Percentiles rank a stretch among this genome's conserved stretches.
These are phyloP conservation scores for Skeletonema marinoi DNA, from an alignment of 108 stramenopile genomes.

Conservation along the genomic window DNA sequence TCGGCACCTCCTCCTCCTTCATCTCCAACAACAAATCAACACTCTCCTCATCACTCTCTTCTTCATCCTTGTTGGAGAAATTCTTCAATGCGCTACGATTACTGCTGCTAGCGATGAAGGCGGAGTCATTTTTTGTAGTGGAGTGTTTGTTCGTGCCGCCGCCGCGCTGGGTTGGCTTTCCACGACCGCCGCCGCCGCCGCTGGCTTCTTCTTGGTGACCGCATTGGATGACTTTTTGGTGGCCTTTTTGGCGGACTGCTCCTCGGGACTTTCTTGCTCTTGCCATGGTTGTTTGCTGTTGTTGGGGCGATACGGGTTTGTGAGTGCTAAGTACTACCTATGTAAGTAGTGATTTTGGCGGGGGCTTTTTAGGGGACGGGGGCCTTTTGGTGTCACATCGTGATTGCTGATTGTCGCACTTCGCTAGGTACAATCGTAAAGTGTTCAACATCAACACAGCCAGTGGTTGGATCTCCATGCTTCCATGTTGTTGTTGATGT, in stretches of 20 bases:
- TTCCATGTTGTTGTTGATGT: neutral
- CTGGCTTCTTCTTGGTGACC: neutral
- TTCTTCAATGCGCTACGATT: neutral
- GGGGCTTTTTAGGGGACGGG: too few species aligned
- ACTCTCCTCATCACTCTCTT: neutral
- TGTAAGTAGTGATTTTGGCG: too few species aligned
- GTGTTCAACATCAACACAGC: too few species aligned
- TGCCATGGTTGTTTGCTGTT: neutral
- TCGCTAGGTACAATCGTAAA: too few species aligned
- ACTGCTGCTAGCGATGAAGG: neutral
- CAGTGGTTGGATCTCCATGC: slow-evolving; percentile 49
- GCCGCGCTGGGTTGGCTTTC: neutral
- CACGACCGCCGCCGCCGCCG: neutral
- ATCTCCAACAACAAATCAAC: neutral
- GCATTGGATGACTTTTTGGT: too few species aligned
- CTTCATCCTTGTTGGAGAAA: neutral
- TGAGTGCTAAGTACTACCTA: too few species aligned
- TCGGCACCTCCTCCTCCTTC: too few species aligned
- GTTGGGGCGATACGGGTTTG: too few species aligned
- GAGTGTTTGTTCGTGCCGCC: neutral
- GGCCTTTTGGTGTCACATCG: too few species aligned
- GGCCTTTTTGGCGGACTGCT: too few species aligned
- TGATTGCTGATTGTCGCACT: too few species aligned
- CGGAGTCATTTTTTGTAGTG: neutral
- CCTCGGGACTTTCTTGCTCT: neutral